phyloP scores from a whole-genome alignment of 2,329 filamentous ascomycete genomes.

The Arthrobotrys pseudoclavata region DNA sequence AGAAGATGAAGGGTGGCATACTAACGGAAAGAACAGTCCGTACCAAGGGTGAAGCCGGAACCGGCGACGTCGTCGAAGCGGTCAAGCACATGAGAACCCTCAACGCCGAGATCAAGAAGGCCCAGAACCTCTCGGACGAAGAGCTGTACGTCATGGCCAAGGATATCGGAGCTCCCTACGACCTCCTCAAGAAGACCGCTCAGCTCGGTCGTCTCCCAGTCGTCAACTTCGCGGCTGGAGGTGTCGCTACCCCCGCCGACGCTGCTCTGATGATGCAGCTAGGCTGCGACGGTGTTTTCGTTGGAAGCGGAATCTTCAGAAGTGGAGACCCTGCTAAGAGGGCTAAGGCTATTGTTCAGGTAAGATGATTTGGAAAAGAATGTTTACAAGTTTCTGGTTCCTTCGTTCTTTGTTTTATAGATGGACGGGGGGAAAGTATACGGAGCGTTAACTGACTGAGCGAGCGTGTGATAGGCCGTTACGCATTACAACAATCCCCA shows the following conservation, averaged over 20 bases:
- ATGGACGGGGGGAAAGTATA: neutral
- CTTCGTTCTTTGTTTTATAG: neutral
- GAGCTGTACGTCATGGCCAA: slow-evolving; percentile 84
- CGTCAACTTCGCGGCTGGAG: slow-evolving; percentile 98
- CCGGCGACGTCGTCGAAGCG: slow-evolving; percentile 95
- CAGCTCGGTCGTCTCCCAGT: slow-evolving; percentile 89
- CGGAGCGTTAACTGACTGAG: neutral
- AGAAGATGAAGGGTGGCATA: neutral
- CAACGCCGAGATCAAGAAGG: slow-evolving; percentile 82
- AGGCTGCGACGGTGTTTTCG: slow-evolving; percentile 97
- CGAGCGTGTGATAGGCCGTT: slow-evolving; percentile 71
- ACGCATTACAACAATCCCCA: slow-evolving; percentile 90
- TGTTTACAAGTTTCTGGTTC: neutral
- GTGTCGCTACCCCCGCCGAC: slow-evolving; percentile 98
- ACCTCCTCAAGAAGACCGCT: slow-evolving; percentile 86
- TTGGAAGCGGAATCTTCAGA: slow-evolving; percentile 98
- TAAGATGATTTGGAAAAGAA: neutral
- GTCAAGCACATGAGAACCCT: slow-evolving; percentile 96
- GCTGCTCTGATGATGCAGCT: slow-evolving; percentile 99
- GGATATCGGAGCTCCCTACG: slow-evolving; percentile 82
- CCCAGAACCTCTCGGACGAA: slow-evolving; percentile 75
- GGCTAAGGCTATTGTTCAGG: slow-evolving; percentile 90
- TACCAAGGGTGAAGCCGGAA: slow-evolving; percentile 97
- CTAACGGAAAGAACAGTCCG: slow-evolving; percentile 70
- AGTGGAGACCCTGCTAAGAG: slow-evolving; percentile 89